Percentiles rank a stretch among this genome's conserved stretches.
Evolutionary conservation across 2,329 filamentous ascomycete species (phyloP).

Genomic region (Sporothrix variecibatus): DNA sequence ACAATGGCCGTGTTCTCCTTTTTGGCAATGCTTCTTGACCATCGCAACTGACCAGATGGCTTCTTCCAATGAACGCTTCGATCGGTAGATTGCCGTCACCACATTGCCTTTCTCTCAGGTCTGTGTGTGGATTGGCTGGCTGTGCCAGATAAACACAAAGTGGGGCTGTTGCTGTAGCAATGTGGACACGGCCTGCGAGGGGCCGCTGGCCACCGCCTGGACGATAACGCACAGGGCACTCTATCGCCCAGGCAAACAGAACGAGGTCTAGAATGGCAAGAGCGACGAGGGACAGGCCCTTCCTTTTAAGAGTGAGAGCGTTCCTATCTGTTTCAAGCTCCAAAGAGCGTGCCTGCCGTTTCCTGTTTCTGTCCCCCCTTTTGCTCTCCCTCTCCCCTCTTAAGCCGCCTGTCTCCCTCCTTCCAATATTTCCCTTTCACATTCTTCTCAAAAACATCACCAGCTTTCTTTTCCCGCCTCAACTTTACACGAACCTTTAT

Average conservation of each 20-base stretch:
- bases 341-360: not conserved
- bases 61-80: not conserved
- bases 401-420: not conserved
- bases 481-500: not conserved
- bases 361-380: not conserved
- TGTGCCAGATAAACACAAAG: constrained; percentile 18
- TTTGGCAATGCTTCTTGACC: too few species aligned
- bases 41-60: not conserved
- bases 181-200: not conserved
- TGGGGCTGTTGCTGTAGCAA: constrained; percentile 29
- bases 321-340: constrained; percentile 11
- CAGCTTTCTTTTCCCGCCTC: not conserved
- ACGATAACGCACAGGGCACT: constrained; percentile 17
- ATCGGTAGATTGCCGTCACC: not conserved
- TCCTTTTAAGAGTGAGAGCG: not conserved
- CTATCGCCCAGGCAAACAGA: constrained; percentile 12
- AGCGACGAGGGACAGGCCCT: not conserved
- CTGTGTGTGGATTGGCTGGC: not conserved
- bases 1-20: not conserved
- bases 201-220: not conserved
- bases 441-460: constrained; percentile 10
- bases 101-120: not conserved
- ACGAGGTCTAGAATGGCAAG: not conserved
- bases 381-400: not conserved
- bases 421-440: not conserved